Evolutionary conservation across 225 moss, liverwort and hornwort genomes (phyloP).

Genomic region (Pseudisothecium myosuroides): DNA sequence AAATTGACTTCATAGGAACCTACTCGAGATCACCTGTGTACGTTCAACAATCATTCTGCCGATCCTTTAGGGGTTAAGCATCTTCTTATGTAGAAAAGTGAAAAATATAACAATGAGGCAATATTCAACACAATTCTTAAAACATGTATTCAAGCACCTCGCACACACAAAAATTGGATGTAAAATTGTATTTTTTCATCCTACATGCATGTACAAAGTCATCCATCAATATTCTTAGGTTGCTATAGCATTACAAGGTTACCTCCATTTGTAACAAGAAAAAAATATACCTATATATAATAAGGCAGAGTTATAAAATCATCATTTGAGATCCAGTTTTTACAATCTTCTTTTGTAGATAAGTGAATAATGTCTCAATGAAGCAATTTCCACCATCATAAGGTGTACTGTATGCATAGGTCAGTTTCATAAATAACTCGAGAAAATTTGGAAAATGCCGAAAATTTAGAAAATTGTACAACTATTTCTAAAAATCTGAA

Average conservation of each 20-base stretch:
- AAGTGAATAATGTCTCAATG: background rate
- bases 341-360: background rate
- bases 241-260: background rate
- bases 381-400: background rate
- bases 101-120: background rate
- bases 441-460: no score
- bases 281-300: background rate
- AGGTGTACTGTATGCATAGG: no score
- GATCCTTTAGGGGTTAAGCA: no score
- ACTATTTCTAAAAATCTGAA: no score
- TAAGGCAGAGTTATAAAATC: background rate
- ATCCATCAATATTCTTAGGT: background rate
- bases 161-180: background rate
- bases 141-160: rapidly evolving
- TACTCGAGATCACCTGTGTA: no score
- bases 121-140: background rate
- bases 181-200: background rate
- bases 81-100: background rate
- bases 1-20: no score
- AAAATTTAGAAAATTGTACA: no score
- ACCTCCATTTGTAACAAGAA: background rate
- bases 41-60: no score
- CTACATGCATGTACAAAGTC: rapidly evolving
- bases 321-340: background rate
- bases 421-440: no score